Evolutionary conservation across 2,329 filamentous ascomycete species (phyloP), one percentile per base, ranked within the genome.

Genomic region (Bipolaris gigantea): DNA sequence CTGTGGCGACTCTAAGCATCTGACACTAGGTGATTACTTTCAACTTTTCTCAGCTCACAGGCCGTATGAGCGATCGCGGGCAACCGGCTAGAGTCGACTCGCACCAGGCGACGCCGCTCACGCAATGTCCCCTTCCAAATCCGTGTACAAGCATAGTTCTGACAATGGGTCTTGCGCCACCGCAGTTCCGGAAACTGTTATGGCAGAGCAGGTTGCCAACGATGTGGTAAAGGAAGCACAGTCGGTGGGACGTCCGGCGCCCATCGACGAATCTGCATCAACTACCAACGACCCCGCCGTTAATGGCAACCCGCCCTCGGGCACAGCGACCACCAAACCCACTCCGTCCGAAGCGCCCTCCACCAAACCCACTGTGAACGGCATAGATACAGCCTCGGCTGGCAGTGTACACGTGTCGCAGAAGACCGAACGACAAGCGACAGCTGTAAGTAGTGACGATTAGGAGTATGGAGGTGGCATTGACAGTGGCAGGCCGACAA

Each of bases 221-320:
- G 81, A 87, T 87, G 85, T 86, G 85, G 84, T 87, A 85, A 85
- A 85, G 80, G 80, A 85, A 82, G 80, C 83, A 80, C 80, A 81
- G 85, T 87, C 84, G 84, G 80, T 83, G 78, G 83, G 83, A 81
- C 82, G 80, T 74, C 74, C 76, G 73, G 80, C 80, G 80, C 81
- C 83, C 79, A 83, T 84, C 83, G 84, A 85, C 83, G 83, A 80
- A 78, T 79, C 81, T 85, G 83, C 82, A 80, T 81, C 78, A 79
- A 81, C 77, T 77, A 79, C 79, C 76, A 79, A 77, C 75, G 76
- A 78, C 65, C 70, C 79, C 80, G 80, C 80, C 80, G 78, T 76
- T 77, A 66, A 76, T 73, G 75, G 77, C 76, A 70, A 73, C 63
- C 64, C 67, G 66, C 71, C 71, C 61, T 72, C 74, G 65, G 64